Evolutionary conservation across 106 monocot species (phyloP).

Genomic region (Dendrobium huoshanense): DNA sequence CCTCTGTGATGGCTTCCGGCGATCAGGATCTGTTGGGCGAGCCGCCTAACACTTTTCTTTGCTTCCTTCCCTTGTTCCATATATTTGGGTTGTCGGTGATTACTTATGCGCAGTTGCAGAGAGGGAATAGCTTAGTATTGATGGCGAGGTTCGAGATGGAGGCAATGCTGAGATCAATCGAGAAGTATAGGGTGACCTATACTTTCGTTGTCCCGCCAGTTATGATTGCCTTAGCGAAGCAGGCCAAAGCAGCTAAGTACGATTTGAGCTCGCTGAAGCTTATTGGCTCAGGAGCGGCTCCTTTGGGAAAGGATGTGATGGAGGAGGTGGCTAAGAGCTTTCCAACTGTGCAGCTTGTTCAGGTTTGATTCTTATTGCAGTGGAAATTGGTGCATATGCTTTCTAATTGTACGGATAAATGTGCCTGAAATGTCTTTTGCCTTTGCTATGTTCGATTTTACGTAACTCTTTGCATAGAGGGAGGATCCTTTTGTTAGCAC

Average conservation of each 20-base stretch:
- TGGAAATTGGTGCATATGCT: not conserved
- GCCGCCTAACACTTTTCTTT: constrained; percentile 36
- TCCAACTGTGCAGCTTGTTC: constrained; percentile 36
- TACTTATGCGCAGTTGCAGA: constrained; percentile 45
- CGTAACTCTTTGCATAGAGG: not conserved
- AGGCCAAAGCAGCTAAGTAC: constrained; percentile 41
- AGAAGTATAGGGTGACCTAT: constrained; percentile 43
- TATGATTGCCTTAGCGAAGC: constrained; percentile 86
- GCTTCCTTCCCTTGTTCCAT: constrained; percentile 86
- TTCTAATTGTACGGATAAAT: not conserved
- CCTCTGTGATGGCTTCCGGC: constrained; percentile 32
- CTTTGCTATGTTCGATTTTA: too few relatives aligned
- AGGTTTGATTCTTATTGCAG: constrained; percentile 35
- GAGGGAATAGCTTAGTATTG: constrained; percentile 58
- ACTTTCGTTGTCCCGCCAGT: constrained; percentile 67
- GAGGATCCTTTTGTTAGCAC: not conserved
- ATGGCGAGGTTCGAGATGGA: constrained; percentile 74
- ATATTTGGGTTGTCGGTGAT: constrained; percentile 55
- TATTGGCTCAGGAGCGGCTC: constrained; percentile 58
- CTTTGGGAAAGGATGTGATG: constrained; percentile 78
- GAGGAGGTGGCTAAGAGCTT: constrained; percentile 39
- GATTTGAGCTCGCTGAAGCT: constrained; percentile 53
- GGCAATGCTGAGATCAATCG: constrained; percentile 30
- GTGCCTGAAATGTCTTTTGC: too few relatives aligned
- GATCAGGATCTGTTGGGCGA: constrained; percentile 43